phyloP scores from a whole-genome alignment of 306 rosid species.

The Medicago lupulina region DNA sequence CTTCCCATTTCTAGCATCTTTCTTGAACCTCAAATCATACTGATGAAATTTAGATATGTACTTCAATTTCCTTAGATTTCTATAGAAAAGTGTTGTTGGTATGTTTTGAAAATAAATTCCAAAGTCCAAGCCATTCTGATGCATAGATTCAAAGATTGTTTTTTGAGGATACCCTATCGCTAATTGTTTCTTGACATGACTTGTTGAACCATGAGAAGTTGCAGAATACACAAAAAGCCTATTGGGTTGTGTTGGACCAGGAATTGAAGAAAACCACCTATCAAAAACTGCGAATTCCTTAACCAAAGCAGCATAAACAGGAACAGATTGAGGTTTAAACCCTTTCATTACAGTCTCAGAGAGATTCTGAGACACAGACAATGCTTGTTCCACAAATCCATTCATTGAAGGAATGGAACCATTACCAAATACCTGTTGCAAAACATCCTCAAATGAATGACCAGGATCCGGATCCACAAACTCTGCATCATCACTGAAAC shows the following conservation, averaged over 20 bases:
- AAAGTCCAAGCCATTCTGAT: conserved; percentile 69
- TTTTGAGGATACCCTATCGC: conserved; percentile 93
- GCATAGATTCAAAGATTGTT: conserved; percentile 88
- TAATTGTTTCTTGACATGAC: conserved; percentile 86
- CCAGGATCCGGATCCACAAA: conserved; percentile 99
- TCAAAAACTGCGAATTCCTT: conserved; percentile 83
- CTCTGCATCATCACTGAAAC: conserved; percentile 89
- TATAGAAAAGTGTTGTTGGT: conserved; percentile 84
- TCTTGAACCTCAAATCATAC: conserved; percentile 78
- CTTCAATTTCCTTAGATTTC: conserved; percentile 88
- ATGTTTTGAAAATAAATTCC: conserved; percentile 87
- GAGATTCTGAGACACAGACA: conserved; percentile 73
- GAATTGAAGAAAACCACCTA: conserved; percentile 95
- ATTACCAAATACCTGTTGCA: conserved; percentile 82
- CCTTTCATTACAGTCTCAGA: conserved; percentile 96
- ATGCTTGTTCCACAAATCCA: conserved; percentile 95
- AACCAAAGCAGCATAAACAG: conserved; percentile 77
- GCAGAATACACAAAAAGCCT: conserved; percentile 96
- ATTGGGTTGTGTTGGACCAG: conserved; percentile 98
- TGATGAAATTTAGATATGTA: conserved; percentile 81
- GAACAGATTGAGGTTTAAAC: conserved; percentile 79
- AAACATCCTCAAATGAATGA: conserved; percentile 88
- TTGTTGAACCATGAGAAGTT: conserved; percentile 95
- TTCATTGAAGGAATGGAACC: conserved; percentile 79
- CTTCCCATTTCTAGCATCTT: conserved; percentile 78